Evolutionary conservation across 345 rosid species (phyloP).

Genomic region (Zanthoxylum bungeanum): DNA sequence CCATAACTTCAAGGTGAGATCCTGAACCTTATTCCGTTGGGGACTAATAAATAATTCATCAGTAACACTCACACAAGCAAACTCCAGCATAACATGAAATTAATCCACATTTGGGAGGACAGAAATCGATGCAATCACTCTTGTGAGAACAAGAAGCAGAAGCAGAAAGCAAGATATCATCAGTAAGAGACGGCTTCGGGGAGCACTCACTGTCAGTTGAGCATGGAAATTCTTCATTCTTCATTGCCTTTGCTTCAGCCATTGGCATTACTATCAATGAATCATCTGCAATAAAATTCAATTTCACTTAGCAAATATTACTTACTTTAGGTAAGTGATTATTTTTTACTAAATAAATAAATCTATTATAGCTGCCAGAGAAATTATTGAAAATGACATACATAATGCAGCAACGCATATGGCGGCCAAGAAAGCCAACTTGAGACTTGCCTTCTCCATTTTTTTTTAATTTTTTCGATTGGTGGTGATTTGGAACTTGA

Average conservation of each 20-base stretch:
- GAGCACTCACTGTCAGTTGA: neutral
- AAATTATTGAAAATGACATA: too few species aligned
- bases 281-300: neutral
- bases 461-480: too few species aligned
- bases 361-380: too few species aligned
- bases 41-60: too few species aligned
- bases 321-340: too few species aligned
- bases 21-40: too few species aligned
- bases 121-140: neutral
- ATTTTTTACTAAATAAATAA: too few species aligned
- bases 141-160: neutral
- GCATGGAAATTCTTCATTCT: neutral
- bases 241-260: neutral
- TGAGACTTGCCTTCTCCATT: too few species aligned
- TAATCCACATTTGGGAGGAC: neutral
- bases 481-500: too few species aligned
- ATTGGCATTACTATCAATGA: neutral
- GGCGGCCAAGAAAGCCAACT: too few species aligned
- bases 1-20: too few species aligned
- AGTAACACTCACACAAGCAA: neutral
- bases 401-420: too few species aligned
- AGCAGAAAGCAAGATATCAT: neutral
- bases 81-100: neutral
- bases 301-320: neutral
- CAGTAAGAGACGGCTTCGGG: neutral